A percentile compares a stretch with the other conserved stretches of the same genome.
Conservation (phyloP, 2,329 filamentous ascomycete species). For the Colletotrichum tropicicola region DNA sequence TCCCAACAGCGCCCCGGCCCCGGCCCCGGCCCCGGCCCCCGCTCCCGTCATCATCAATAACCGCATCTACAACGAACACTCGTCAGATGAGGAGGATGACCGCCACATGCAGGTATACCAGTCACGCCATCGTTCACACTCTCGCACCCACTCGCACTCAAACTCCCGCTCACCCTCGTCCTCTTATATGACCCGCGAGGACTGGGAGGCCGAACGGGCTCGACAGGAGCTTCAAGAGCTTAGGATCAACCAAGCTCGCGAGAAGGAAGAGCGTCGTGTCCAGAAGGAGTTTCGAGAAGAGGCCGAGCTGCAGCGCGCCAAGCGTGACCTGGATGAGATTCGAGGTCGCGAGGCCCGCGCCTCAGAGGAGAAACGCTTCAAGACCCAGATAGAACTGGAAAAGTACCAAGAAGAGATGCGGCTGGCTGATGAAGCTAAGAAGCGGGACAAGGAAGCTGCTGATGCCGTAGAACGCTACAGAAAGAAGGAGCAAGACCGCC, state of each 20-base stretch:
- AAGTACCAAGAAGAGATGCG: conserved; percentile 56
- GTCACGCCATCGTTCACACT: conserved; percentile 38
- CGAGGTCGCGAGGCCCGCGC: conserved; percentile 54
- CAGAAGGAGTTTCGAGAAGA: conserved; percentile 54
- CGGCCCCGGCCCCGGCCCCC: conserved; percentile 40
- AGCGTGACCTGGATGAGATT: conserved; percentile 57
- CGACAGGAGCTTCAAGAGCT: conserved; percentile 56
- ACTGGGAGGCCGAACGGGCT: conserved; percentile 49
- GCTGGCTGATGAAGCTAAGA: conserved; percentile 52
- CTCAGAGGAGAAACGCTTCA: conserved; percentile 61
- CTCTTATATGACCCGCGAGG: conserved; percentile 51
- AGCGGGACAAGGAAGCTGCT: conserved; percentile 55
- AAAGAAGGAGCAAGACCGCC: conserved; percentile 56
- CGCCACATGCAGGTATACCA: conserved; percentile 41
- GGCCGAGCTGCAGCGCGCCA: conserved; percentile 59
- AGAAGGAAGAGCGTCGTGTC: conserved; percentile 50
- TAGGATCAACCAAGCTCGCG: conserved; percentile 47
- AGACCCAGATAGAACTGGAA: conserved; percentile 59
- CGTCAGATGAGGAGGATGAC: conserved; percentile 51
- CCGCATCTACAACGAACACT: conserved; percentile 59
- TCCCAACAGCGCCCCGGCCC: conserved; percentile 39
- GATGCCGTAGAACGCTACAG: conserved; percentile 63
- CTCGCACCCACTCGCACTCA: conserved; percentile 34
- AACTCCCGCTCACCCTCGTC: conserved; percentile 46
- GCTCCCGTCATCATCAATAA: conserved; percentile 67